Percentiles rank a stretch among this genome's conserved stretches.
Evolutionary conservation across 2,329 filamentous ascomycete species (phyloP).

Genomic region (Rosellinia necatrix): DNA sequence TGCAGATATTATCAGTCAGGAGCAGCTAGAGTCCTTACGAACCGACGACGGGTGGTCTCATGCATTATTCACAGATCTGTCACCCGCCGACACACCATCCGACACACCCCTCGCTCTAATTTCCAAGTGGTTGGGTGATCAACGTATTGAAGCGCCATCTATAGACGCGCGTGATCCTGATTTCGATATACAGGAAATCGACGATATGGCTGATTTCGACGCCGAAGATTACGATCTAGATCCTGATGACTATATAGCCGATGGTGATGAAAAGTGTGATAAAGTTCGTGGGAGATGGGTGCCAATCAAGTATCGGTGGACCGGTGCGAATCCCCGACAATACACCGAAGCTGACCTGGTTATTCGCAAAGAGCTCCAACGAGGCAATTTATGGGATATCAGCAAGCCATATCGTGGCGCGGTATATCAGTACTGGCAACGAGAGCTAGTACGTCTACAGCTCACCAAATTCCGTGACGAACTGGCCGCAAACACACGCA

Average conservation of each 20-base stretch:
- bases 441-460: constrained; percentile 55
- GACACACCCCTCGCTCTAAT: no score
- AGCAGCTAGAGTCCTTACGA: constrained; percentile 66
- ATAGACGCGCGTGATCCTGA: constrained; percentile 32
- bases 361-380: constrained; percentile 45
- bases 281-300: constrained; percentile 52
- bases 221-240: constrained; percentile 54
- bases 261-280: constrained; percentile 43
- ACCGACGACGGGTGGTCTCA: constrained; percentile 47
- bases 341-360: constrained; percentile 34
- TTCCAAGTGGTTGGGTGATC: constrained; percentile 61
- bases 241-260: constrained; percentile 43
- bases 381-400: constrained; percentile 65
- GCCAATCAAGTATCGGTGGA: constrained; percentile 48
- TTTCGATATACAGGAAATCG: constrained; percentile 41
- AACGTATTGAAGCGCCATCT: constrained; percentile 44
- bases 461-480: constrained; percentile 52
- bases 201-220: constrained; percentile 63
- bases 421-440: constrained; percentile 69
- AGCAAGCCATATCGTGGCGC: constrained; percentile 58
- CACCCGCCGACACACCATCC: constrained; percentile 17
- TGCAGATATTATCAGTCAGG: constrained; percentile 61
- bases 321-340: constrained; percentile 38
- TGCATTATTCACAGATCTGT: constrained; percentile 7
- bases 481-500: constrained; percentile 54